Percentiles rank a stretch among this genome's conserved stretches.
Conservation (phyloP, 352 stramenopile genomes). For the Phytophthora syringae region DNA sequence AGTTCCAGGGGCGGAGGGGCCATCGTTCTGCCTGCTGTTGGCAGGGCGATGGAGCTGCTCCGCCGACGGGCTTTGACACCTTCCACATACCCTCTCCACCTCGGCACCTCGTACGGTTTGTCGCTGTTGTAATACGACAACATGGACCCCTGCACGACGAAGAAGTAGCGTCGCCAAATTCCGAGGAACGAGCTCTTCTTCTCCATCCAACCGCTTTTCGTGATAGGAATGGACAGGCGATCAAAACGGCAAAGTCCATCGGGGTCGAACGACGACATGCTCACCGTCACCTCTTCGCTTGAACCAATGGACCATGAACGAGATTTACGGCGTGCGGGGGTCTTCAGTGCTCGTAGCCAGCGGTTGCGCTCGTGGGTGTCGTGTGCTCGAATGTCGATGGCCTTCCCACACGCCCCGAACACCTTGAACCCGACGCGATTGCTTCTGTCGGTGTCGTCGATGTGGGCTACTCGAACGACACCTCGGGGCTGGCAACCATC, state of each 20-base stretch:
- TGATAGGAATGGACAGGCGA: conserved; percentile 64
- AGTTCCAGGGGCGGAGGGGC: conserved; percentile 33
- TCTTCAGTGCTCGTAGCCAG: conserved; percentile 72
- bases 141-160: conserved; percentile 76
- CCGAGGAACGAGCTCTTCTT: conserved; percentile 65
- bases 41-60: conserved; percentile 19
- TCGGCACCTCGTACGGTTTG: conserved; percentile 76
- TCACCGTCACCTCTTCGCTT: conserved; percentile 59
- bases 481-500: conserved; percentile 63
- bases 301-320: conserved; percentile 66
- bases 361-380: conserved; percentile 67
- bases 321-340: conserved; percentile 61
- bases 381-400: conserved; percentile 75
- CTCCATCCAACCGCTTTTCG: conserved; percentile 71
- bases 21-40: conserved; percentile 16
- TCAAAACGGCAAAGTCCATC: conserved; percentile 62
- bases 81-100: conserved; percentile 66
- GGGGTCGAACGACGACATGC: conserved; percentile 60
- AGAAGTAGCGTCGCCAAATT: conserved; percentile 77
- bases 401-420: conserved; percentile 68
- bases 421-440: conserved; percentile 72
- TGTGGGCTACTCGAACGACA: conserved; percentile 74
- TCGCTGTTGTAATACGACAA: conserved; percentile 78
- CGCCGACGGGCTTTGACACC: conserved; percentile 42
- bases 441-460: conserved; percentile 63